Base-by-base conservation (phyloP, 345 rosid species). In the Toxicodendron radicans region DNA sequence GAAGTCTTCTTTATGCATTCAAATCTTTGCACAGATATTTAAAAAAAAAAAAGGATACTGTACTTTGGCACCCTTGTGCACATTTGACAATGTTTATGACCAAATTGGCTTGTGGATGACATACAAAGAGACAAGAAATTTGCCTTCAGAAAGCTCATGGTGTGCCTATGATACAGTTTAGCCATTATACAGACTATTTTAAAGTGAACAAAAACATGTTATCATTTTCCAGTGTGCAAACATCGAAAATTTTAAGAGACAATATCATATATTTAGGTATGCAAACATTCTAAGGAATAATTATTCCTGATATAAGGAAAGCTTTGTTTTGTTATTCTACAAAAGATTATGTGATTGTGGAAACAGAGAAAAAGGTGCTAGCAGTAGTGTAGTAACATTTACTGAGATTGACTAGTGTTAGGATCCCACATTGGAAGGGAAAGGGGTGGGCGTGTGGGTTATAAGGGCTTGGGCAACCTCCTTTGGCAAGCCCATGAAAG, bases 391-490 rank as follows among this genome's bases (percentile, higher is more conserved):
- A 58, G 32, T 52, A 38, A 7, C 27, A 10, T 11, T 52, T 68
- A 5, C n/a, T 61, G 79, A 75, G 69, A 20, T 61, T 60, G 17
- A 33, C 32, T 46, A 49, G 13, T 49, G 51, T 21, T n/a, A n/a
- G n/a, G n/a, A n/a, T n/a, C n/a, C n/a, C n/a, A n/a, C n/a, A n/a
- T n/a, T n/a, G n/a, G n/a, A n/a, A n/a, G n/a, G n/a, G n/a, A n/a
- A n/a, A n/a, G n/a, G n/a, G n/a, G n/a, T n/a, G n/a, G n/a, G n/a
- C n/a, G n/a, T n/a, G n/a, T n/a, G n/a, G n/a, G n/a, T n/a, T n/a
- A n/a, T n/a, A n/a, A n/a, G n/a, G n/a, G n/a, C n/a, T n/a, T n/a
- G n/a, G n/a, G n/a, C n/a, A n/a, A n/a, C n/a, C n/a, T n/a, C n/a
- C n/a, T n/a, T n/a, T n/a, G n/a, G n/a, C n/a, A n/a, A n/a, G n/a